Evolutionary conservation across 2,329 filamentous ascomycete genomes (phyloP).

Genomic region (Penicillium occitanis): DNA sequence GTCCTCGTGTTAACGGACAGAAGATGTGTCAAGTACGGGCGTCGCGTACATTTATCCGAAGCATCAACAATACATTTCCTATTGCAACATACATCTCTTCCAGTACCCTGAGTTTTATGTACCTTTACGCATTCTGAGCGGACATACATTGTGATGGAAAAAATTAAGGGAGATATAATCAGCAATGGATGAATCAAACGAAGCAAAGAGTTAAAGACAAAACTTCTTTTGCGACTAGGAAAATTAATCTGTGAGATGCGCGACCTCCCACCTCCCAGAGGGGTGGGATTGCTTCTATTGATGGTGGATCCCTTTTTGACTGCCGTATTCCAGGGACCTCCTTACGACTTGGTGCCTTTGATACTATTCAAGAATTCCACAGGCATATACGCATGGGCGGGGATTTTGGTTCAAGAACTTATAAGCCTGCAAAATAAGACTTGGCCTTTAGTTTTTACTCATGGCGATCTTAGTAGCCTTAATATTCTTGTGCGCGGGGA

Average conservation of each 20-base stretch:
- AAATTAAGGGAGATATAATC: constrained; percentile 40
- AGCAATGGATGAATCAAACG: constrained; percentile 32
- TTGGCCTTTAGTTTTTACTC: constrained; percentile 23
- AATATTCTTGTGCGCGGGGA: no score
- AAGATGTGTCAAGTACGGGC: constrained; percentile 38
- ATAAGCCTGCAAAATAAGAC: constrained; percentile 29
- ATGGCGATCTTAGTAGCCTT: no score
- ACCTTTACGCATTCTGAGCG: constrained; percentile 33
- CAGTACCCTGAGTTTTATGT: constrained; percentile 40
- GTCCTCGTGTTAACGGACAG: constrained; percentile 32
- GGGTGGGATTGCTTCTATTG: constrained; percentile 32
- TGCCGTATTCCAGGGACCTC: constrained; percentile 30
- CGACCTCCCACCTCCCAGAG: constrained; percentile 29
- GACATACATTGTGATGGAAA: constrained; percentile 45
- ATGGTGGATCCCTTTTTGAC: constrained; percentile 36
- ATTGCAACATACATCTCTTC: constrained; percentile 39
- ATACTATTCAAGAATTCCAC: constrained; percentile 39
- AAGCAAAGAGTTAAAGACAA: constrained; percentile 34
- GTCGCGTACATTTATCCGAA: constrained; percentile 31
- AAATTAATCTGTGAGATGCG: constrained; percentile 34
- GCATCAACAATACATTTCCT: constrained; percentile 40
- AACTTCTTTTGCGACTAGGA: constrained; percentile 37
- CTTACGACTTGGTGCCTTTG: constrained; percentile 35
- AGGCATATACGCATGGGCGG: constrained; percentile 35
- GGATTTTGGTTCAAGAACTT: constrained; percentile 36